Percentiles rank a stretch among this genome's conserved stretches.
These are phyloP conservation scores for Melocanna baccifera DNA, from an alignment of 176 grass and related monocot genomes.

Conservation along the genomic window DNA sequence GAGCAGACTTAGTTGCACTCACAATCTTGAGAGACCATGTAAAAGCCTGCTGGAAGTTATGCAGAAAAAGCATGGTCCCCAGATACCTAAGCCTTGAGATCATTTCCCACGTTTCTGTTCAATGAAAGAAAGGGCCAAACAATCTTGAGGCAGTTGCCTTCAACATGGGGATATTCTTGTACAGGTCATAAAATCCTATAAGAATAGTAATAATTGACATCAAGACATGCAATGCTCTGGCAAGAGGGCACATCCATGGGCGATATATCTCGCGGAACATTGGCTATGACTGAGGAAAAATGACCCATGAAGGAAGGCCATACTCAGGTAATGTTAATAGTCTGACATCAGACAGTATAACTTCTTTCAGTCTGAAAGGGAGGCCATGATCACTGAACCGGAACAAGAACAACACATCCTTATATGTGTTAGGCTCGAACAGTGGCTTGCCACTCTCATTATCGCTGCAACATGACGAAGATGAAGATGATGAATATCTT, in stretches of 20 bases:
- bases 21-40: constrained; percentile 79
- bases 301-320: constrained; percentile 96
- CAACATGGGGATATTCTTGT: constrained; percentile 92
- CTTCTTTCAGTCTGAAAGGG: constrained; percentile 73
- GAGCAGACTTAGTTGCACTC: constrained; percentile 54
- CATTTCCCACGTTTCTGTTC: constrained; percentile 99
- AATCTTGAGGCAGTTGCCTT: constrained; percentile 86
- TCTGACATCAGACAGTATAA: constrained; percentile 77
- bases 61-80: constrained; percentile 94
- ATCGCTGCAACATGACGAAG: constrained; percentile 52
- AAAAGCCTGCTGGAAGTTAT: constrained; percentile 81
- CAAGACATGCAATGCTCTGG: constrained; percentile 73
- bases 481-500: constrained; percentile 45
- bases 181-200: constrained; percentile 98
- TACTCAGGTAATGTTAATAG: constrained; percentile 85
- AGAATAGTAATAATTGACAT: constrained; percentile 89
- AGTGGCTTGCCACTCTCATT: constrained; percentile 34
- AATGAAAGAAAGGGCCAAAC: constrained; percentile 90
- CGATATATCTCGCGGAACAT: constrained; percentile 94
- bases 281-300: constrained; percentile 92
- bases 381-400: constrained; percentile 80
- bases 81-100: constrained; percentile 86
- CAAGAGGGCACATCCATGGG: constrained; percentile 94
- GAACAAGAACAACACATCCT: constrained; percentile 79
- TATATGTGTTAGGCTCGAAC: constrained; percentile 63